These are phyloP conservation scores for Pseudomassariella vexata DNA, from an alignment of 2,329 filamentous ascomycete species.

Conservation along the genomic window DNA sequence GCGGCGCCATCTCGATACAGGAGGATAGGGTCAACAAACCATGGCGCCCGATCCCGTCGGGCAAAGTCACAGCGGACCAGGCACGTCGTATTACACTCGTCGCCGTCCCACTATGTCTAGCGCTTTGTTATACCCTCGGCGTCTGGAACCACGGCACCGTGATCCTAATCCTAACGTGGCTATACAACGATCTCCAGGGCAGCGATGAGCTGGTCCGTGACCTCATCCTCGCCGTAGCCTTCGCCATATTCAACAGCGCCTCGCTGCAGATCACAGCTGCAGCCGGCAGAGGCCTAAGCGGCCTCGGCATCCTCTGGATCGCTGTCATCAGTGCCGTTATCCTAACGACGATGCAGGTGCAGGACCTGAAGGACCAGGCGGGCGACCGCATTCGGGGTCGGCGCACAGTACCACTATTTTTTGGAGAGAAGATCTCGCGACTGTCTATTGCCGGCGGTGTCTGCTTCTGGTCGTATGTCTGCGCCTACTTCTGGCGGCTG, in stretches of 20 bases:
- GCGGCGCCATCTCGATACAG: background rate
- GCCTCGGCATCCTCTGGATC: slow-evolving; percentile 20
- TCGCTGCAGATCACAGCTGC: slow-evolving; percentile 15
- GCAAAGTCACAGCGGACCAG: slow-evolving; percentile 6
- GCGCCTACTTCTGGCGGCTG: slow-evolving; percentile 13
- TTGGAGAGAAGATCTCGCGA: slow-evolving; percentile 19
- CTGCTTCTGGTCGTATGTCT: slow-evolving; percentile 16
- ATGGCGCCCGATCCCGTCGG: slow-evolving; percentile 11
- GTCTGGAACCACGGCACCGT: background rate
- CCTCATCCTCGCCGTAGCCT: slow-evolving; percentile 18
- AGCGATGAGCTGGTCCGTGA: slow-evolving; percentile 20
- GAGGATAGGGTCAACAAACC: slow-evolving; percentile 14
- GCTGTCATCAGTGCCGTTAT: slow-evolving; percentile 22
- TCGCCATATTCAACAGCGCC: slow-evolving; percentile 16
- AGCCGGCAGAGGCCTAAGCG: slow-evolving; percentile 2
- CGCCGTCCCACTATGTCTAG: too few relatives aligned
- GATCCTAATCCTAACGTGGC: slow-evolving; percentile 9
- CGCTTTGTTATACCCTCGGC: too few relatives aligned
- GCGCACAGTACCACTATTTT: slow-evolving; percentile 18
- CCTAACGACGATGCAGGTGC: slow-evolving; percentile 29
- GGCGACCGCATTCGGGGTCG: slow-evolving; percentile 22
- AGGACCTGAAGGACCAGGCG: slow-evolving; percentile 30
- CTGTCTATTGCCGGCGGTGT: slow-evolving; percentile 16
- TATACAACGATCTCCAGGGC: slow-evolving; percentile 19
- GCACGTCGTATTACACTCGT: slow-evolving; percentile 2